Evolutionary conservation across 2,329 filamentous ascomycete genomes (phyloP).

Genomic region (Akanthomyces lecanii): DNA sequence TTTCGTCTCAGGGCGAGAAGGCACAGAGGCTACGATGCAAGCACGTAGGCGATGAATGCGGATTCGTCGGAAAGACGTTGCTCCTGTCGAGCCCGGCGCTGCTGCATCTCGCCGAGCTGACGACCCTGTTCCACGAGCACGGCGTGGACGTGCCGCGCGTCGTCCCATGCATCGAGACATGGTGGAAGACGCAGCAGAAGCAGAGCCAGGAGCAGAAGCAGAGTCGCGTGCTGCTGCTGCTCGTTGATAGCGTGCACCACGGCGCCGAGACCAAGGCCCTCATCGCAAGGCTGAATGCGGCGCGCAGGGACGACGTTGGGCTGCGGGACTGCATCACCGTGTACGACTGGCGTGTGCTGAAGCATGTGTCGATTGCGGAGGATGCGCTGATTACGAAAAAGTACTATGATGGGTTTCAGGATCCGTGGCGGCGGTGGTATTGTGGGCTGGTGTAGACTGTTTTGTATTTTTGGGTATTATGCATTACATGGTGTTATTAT

Average conservation of each 20-base stretch:
- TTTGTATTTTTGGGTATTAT: neutral
- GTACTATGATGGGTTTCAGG: constrained; percentile 32
- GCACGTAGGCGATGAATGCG: neutral
- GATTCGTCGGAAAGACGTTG: constrained; percentile 1
- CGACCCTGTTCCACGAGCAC: constrained; percentile 37
- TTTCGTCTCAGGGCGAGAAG: neutral
- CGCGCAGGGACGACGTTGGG: constrained; percentile 23
- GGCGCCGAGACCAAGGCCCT: constrained; percentile 31
- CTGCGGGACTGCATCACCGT: constrained; percentile 36
- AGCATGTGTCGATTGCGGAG: constrained; percentile 38
- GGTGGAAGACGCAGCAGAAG: constrained; percentile 21
- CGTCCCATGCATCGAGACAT: constrained; percentile 33
- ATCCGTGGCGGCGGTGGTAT: constrained; percentile 43
- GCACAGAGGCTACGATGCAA: neutral
- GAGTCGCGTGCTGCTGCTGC: constrained; percentile 33
- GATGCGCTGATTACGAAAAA: constrained; percentile 27
- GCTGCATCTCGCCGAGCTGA: neutral
- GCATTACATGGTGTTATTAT: neutral
- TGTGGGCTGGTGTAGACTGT: constrained; percentile 36
- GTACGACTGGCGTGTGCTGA: constrained; percentile 45
- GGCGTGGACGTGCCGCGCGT: constrained; percentile 32
- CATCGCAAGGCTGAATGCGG: constrained; percentile 30
- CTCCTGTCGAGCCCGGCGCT: neutral
- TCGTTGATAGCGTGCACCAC: constrained; percentile 38
- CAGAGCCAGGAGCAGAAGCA: neutral